Conservation (phyloP, 2,329 filamentous ascomycete genomes). For the Chrysoporthe puriensis region DNA sequence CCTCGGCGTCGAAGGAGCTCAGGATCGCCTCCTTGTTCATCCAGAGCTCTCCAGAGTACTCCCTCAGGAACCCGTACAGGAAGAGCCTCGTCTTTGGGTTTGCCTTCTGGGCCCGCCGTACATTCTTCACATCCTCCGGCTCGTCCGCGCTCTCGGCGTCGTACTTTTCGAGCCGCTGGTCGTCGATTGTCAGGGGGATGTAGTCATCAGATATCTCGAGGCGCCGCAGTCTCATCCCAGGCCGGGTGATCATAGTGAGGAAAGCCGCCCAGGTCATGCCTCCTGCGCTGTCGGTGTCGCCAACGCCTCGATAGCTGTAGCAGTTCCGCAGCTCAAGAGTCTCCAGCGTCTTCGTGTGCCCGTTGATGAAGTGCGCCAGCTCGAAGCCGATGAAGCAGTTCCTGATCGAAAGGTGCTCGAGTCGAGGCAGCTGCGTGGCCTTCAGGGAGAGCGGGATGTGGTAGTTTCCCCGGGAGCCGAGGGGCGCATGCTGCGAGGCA, state of each 20-base stretch:
- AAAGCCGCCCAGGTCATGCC: constrained; percentile 28
- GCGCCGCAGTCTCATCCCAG: constrained; percentile 13
- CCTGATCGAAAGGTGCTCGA: constrained; percentile 24
- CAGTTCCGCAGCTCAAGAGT: constrained; percentile 26
- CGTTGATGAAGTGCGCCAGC: constrained; percentile 29
- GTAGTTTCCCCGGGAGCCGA: constrained; percentile 24
- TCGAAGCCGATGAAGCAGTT: constrained; percentile 30
- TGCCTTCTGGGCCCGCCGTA: constrained; percentile 23
- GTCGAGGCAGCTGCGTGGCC: constrained; percentile 25
- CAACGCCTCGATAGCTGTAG: constrained; percentile 25
- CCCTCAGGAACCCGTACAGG: constrained; percentile 26
- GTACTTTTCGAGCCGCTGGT: constrained; percentile 20
- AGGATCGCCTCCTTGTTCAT: constrained; percentile 30
- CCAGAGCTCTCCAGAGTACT: constrained; percentile 28
- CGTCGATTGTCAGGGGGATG: constrained; percentile 26
- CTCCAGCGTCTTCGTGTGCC: constrained; percentile 16
- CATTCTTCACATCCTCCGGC: constrained; percentile 26
- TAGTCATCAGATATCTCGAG: constrained; percentile 20
- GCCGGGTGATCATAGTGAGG: constrained; percentile 22
- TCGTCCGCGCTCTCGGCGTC: constrained; percentile 21
- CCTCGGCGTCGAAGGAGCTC: constrained; percentile 21
- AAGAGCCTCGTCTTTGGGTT: constrained; percentile 22
- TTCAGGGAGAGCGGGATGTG: constrained; percentile 28
- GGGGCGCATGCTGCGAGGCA: constrained; percentile 25
- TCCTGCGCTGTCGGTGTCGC: constrained; percentile 3